These are phyloP conservation scores for Rhizophlyctis rosea DNA, from an alignment of 192 early-diverging fungal genomes.

Conservation along the genomic window DNA sequence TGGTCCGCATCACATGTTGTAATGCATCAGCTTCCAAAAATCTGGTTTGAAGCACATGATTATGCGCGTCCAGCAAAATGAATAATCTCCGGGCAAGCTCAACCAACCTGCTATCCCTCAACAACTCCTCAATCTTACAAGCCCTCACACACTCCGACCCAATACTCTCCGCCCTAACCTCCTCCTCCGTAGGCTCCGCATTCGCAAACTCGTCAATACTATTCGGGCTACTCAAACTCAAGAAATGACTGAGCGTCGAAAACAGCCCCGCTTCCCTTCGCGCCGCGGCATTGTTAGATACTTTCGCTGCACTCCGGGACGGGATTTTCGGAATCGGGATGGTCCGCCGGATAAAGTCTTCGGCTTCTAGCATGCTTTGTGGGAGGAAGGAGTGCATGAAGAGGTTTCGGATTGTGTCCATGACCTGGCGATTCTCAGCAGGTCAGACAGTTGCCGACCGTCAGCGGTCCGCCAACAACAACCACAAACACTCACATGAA, in stretches of 20 bases:
- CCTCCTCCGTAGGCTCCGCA: slow-evolving; percentile 61
- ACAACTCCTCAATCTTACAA: slow-evolving; percentile 69
- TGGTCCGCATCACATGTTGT: slow-evolving; percentile 53
- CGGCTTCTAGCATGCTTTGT: slow-evolving; percentile 58
- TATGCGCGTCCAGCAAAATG: too few species aligned
- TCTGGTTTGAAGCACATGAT: too few species aligned
- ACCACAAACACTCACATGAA: neutral
- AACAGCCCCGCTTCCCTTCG: slow-evolving; percentile 65
- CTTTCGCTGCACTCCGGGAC: neutral
- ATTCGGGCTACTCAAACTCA: slow-evolving; percentile 59
- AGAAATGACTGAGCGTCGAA: slow-evolving; percentile 73
- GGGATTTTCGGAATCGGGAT: slow-evolving; percentile 64
- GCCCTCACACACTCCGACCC: slow-evolving; percentile 66
- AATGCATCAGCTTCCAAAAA: slow-evolving; percentile 66
- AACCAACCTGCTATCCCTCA: slow-evolving; percentile 64
- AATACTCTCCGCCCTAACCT: slow-evolving; percentile 61
- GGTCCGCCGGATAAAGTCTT: slow-evolving; percentile 70
- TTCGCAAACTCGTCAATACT: slow-evolving; percentile 52
- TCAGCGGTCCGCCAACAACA: too few species aligned
- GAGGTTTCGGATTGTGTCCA: slow-evolving; percentile 71
- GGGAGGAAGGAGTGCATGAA: slow-evolving; percentile 77
- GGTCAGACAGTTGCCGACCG: neutral
- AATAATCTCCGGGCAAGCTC: neutral
- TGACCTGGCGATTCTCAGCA: slow-evolving; percentile 35
- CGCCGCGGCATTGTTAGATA: slow-evolving; percentile 12